These are phyloP conservation scores for Garcia nutans DNA, from an alignment of 345 rosid genomes.

Conservation along the genomic window DNA sequence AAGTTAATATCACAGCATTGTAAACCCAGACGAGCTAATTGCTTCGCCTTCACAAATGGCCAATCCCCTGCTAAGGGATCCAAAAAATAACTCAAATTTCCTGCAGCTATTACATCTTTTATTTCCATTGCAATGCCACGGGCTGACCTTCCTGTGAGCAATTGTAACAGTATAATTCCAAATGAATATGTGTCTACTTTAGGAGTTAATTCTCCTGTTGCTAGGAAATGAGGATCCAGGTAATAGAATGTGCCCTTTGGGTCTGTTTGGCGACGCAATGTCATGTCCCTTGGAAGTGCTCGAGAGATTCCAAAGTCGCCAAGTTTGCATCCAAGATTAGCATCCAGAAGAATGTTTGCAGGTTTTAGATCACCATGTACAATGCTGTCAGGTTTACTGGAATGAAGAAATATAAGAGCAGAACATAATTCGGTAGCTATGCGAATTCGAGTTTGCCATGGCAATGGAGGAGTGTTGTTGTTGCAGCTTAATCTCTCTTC, in stretches of 20 bases:
- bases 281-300: constrained; percentile 14
- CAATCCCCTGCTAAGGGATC: constrained; percentile 93
- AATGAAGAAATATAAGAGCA: constrained; percentile 79
- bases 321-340: constrained; percentile 68
- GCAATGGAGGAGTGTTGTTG: constrained; percentile 68
- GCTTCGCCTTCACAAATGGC: constrained; percentile 84
- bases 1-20: constrained; percentile 69
- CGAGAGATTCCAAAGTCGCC: constrained; percentile 81
- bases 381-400: constrained; percentile 63
- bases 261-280: constrained; percentile 36
- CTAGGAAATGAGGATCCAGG: constrained; percentile 73
- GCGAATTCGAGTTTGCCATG: constrained; percentile 82
- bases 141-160: constrained; percentile 71
- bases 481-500: constrained; percentile 79
- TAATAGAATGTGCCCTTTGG: constrained; percentile 64
- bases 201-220: constrained; percentile 71
- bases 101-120: constrained; percentile 50
- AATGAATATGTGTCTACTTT: constrained; percentile 82
- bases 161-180: constrained; percentile 65
- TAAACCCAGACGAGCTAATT: constrained; percentile 68
- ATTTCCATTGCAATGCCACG: constrained; percentile 57
- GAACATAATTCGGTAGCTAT: constrained; percentile 80
- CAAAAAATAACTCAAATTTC: constrained; percentile 49
- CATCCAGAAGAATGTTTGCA: constrained; percentile 71
- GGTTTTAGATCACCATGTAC: constrained; percentile 90